Evolutionary conservation across 2,329 filamentous ascomycete genomes (phyloP).

Genomic region (Fusarium sp.): DNA sequence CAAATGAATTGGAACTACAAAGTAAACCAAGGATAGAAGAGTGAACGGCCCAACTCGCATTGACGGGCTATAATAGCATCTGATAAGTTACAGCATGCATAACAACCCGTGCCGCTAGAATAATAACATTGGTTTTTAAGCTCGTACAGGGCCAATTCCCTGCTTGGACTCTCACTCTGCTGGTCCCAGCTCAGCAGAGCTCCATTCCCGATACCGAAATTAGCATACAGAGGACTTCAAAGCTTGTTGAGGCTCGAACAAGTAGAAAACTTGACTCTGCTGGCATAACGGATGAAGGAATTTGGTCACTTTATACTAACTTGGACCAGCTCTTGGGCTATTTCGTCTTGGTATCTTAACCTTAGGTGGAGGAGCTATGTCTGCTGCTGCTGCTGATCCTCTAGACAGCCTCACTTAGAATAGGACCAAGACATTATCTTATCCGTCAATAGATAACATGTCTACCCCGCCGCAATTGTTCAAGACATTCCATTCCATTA

Average conservation of each 20-base stretch:
- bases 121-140: background rate
- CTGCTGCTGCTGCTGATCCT: too few species aligned
- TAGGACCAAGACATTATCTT: background rate
- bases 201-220: slow-evolving; percentile 14
- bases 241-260: too few species aligned
- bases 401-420: too few species aligned
- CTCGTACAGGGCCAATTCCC: background rate
- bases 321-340: too few species aligned
- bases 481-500: background rate
- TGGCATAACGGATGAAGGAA: too few species aligned
- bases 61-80: slow-evolving; percentile 11
- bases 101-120: slow-evolving; percentile 4
- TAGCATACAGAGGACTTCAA: background rate
- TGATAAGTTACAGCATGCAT: slow-evolving; percentile 3
- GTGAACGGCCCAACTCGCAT: slow-evolving; percentile 29
- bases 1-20: background rate
- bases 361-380: too few species aligned
- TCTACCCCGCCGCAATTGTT: slow-evolving; percentile 19
- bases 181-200: background rate
- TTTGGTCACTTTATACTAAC: too few species aligned
- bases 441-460: slow-evolving; percentile 26
- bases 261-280: too few species aligned
- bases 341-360: too few species aligned
- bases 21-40: slow-evolving; percentile 5
- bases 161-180: background rate